Percentiles rank a stretch among this genome's conserved stretches.
Evolutionary conservation across 306 rosid species (phyloP).

Genomic region (Castanea mollissima): DNA sequence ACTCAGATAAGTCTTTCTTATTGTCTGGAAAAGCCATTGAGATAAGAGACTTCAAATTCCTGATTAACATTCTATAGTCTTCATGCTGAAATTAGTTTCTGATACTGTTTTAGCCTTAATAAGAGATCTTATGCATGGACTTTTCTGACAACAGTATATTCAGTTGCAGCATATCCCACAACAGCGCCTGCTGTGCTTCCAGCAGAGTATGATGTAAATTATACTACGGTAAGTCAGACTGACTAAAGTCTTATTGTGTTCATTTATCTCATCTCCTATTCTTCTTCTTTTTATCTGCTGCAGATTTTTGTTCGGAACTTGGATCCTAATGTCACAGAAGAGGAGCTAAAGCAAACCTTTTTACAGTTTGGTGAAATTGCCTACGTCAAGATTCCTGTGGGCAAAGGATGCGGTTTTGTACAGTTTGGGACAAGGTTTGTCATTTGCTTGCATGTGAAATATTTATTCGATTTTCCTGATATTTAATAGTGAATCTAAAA

Average conservation of each 20-base stretch:
- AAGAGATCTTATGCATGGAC: constrained; percentile 13
- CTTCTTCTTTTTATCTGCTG: constrained; percentile 22
- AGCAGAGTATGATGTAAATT: constrained; percentile 68
- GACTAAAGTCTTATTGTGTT: background rate
- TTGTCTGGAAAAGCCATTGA: background rate
- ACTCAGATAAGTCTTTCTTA: background rate
- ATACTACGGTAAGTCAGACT: constrained; percentile 65
- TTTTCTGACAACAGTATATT: constrained; percentile 56
- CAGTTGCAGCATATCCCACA: constrained; percentile 55
- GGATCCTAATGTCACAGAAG: constrained; percentile 77
- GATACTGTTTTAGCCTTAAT: background rate
- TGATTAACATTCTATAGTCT: background rate
- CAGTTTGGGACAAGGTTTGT: constrained; percentile 79
- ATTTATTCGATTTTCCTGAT: constrained; percentile 15
- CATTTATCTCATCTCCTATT: constrained; percentile 9
- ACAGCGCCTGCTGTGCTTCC: constrained; percentile 43
- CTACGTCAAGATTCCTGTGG: constrained; percentile 68
- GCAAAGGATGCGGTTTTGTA: constrained; percentile 83
- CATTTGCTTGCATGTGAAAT: background rate
- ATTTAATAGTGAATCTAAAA: constrained; percentile 13
- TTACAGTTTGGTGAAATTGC: constrained; percentile 77
- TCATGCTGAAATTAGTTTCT: constrained; percentile 1
- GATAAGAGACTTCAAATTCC: background rate
- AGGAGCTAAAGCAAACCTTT: constrained; percentile 80
- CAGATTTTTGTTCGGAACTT: constrained; percentile 86